These are phyloP conservation scores for Coniochaeta hoffmannii DNA, from an alignment of 2,329 filamentous ascomycete species.

Conservation along the genomic window DNA sequence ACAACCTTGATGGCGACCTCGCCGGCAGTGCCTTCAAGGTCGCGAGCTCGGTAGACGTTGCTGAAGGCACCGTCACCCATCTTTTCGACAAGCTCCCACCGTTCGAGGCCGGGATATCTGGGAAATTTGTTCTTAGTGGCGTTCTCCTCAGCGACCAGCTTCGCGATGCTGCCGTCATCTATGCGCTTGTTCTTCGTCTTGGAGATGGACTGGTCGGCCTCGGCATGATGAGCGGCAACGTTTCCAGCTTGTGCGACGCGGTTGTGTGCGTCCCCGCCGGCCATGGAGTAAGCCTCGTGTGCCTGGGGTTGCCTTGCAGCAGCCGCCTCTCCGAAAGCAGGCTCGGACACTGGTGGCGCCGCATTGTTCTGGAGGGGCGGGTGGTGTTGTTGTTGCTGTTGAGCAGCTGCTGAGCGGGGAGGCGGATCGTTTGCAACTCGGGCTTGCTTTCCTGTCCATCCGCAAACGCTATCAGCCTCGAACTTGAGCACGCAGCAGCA, in stretches of 20 bases:
- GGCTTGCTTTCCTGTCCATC: slow-evolving; percentile 70
- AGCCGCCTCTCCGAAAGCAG: slow-evolving; percentile 24
- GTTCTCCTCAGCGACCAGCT: slow-evolving; percentile 86
- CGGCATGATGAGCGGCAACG: slow-evolving; percentile 54
- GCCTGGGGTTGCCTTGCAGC: slow-evolving; percentile 45
- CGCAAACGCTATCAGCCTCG: slow-evolving; percentile 23
- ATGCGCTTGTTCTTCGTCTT: slow-evolving; percentile 36
- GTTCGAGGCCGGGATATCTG: slow-evolving; percentile 73
- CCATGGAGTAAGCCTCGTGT: slow-evolving; percentile 50
- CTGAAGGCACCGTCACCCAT: slow-evolving; percentile 99
- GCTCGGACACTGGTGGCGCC: slow-evolving; percentile 32
- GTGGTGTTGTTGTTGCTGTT: too few species aligned
- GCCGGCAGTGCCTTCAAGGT: slow-evolving; percentile 60
- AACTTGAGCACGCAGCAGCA: slow-evolving; percentile 17
- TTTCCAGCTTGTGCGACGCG: slow-evolving; percentile 61
- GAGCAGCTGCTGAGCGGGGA: slow-evolving; percentile 33
- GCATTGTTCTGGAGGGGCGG: slow-evolving; percentile 51
- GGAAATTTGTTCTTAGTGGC: slow-evolving; percentile 81
- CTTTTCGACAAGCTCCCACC: slow-evolving; percentile 85
- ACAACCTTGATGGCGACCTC: slow-evolving; percentile 98
- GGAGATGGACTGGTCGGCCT: slow-evolving; percentile 49
- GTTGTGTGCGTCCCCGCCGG: slow-evolving; percentile 54
- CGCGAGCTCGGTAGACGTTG: slow-evolving; percentile 89
- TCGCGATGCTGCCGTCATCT: slow-evolving; percentile 66
- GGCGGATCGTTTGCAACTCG: slow-evolving; percentile 49